Evolutionary conservation across 768 basidiomycete species (phyloP).

Genomic region (Leucogyrophana mollusca): DNA sequence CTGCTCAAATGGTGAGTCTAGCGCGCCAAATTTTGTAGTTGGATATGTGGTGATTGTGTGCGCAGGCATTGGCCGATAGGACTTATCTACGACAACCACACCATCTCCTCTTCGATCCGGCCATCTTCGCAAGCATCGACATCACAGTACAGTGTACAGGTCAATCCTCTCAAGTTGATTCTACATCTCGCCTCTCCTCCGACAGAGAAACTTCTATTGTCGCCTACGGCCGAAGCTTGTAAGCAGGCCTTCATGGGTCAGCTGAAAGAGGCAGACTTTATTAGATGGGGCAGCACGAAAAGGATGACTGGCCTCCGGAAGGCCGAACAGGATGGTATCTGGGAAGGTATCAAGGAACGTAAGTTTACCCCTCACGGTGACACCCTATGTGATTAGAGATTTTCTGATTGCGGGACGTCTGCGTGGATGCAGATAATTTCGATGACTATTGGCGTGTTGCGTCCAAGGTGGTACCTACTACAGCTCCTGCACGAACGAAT

Average conservation of each 20-base stretch:
- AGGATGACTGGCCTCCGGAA: constrained; percentile 89
- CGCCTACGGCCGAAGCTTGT: constrained; percentile 81
- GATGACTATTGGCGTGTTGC: constrained; percentile 95
- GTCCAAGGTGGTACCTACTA: constrained; percentile 87
- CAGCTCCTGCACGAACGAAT: constrained; percentile 55
- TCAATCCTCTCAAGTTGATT: constrained; percentile 68
- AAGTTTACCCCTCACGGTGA: constrained; percentile 32
- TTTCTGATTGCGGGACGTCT: constrained; percentile 7
- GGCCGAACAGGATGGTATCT: constrained; percentile 92
- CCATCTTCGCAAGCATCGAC: constrained; percentile 35
- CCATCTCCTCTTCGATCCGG: constrained; percentile 59
- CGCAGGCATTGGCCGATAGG: constrained; percentile 98
- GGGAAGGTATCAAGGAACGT: constrained; percentile 97
- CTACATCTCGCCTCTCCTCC: constrained; percentile 89
- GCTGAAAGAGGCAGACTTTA: constrained; percentile 95
- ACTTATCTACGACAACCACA: constrained; percentile 86
- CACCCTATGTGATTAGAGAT: neutral
- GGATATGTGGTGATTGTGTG: neutral
- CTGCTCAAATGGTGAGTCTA: constrained; percentile 80
- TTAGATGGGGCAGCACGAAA: constrained; percentile 95
- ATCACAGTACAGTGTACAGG: constrained; percentile 37
- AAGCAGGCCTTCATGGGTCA: constrained; percentile 96
- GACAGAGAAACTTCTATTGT: constrained; percentile 77
- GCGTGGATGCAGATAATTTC: constrained; percentile 75
- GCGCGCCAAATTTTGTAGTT: neutral